Percentiles rank a stretch among this genome's conserved stretches.
These are phyloP conservation scores for Xanthoconium purpureum DNA, from an alignment of 768 basidiomycete genomes.

Conservation along the genomic window DNA sequence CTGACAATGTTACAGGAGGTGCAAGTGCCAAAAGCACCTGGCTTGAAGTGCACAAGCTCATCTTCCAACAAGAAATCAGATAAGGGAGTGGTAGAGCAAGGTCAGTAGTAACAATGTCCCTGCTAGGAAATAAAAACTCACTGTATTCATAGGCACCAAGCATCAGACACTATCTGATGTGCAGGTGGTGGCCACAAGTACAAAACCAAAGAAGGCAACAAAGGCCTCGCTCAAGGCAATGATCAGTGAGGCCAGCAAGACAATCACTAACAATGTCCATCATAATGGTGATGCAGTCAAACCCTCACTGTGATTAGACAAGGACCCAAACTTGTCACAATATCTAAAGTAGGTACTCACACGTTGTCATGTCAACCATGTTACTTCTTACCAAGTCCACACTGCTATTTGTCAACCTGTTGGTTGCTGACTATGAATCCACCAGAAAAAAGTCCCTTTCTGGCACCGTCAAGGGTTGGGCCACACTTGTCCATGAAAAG, in stretches of 20 bases:
- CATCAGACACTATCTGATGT: neutral
- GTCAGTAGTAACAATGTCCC: neutral
- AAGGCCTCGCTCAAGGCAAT: neutral
- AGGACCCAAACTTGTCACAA: slow-evolving; percentile 4
- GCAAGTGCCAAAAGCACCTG: neutral
- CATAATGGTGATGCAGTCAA: neutral
- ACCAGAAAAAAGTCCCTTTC: neutral
- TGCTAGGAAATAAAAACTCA: neutral
- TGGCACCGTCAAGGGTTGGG: neutral
- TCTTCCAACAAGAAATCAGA: neutral
- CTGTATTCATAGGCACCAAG: neutral
- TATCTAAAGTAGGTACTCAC: neutral
- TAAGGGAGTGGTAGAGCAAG: neutral
- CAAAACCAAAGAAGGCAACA: neutral
- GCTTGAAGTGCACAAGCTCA: neutral
- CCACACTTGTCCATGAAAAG: neutral
- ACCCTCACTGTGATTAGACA: neutral
- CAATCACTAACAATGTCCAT: neutral
- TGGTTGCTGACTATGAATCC: slow-evolving; percentile 3
- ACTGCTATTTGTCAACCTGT: neutral
- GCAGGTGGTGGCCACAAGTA: neutral
- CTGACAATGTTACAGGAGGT: neutral
- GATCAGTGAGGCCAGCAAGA: neutral
- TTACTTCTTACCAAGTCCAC: slow-evolving; percentile 1
- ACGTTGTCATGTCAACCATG: neutral